Evolutionary conservation across 176 grass and related monocot genomes (phyloP), one percentile per base, ranked within the genome.

Genomic region (Thinopyrum elongatum): DNA sequence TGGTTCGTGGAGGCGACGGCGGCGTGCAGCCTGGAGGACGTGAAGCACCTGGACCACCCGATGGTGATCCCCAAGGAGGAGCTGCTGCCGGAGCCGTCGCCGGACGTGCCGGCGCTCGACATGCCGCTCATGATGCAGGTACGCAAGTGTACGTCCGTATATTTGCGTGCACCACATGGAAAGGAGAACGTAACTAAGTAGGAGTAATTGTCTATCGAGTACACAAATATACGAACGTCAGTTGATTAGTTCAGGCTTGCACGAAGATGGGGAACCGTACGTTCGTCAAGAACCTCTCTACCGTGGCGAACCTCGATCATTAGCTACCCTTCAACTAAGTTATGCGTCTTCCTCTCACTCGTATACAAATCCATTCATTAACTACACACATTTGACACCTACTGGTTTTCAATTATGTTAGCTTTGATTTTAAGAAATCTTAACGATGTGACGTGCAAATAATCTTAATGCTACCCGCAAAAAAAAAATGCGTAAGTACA

Each of bases 91-190:
- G 90, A 88, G 53, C 87, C 87, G 10, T 25, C 42, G 35, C 65
- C 87, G 0, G 85, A 21, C 39, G 86, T 90, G 11, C 1, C 85
- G 12, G 89, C 94, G 34, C 91, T 90, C 13, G 89, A 86, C 77
- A 74, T 92, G 41, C 94, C 94, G n/a, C 69, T 97, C 22, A 94
- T 97, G 90, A 51, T 97, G 70, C 94, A 97, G 92, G 94, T 95
- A 87, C 10, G 9, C 25, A 64, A 1, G 3, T 62, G n/a, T 19
- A 70, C 26, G 22, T 65, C 0, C 5, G 22, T 61, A 16, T 78
- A 38, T 49, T 5, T 51, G 14, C 23, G 17, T 75, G 72, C 21
- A 71, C 21, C 34, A 12, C 5, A 22, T 70, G 2, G 9, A 58
- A 22, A 2, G 10, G 44, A 47, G 10, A 19, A 53, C 49, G 49